A percentile compares a stretch with the other conserved stretches of the same genome.
Conservation (phyloP, 2,329 filamentous ascomycete genomes). For the Paraconiothyrium sp. region DNA sequence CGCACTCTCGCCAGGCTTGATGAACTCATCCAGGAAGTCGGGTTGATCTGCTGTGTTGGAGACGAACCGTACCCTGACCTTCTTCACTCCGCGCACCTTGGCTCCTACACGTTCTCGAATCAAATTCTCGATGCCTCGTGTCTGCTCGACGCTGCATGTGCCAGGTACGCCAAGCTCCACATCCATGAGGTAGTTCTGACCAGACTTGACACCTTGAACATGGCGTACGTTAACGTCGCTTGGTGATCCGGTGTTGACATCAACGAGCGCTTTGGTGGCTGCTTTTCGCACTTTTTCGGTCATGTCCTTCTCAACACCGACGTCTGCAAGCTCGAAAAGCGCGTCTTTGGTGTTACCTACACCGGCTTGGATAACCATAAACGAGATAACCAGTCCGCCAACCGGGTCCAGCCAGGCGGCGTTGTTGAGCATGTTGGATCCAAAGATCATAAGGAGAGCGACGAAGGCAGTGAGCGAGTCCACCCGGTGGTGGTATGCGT, state of each 20-base stretch:
- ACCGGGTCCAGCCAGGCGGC: conserved; percentile 95
- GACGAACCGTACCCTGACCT: conserved; percentile 85
- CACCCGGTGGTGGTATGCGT: conserved; percentile 94
- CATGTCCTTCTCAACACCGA: conserved; percentile 85
- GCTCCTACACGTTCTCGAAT: conserved; percentile 77
- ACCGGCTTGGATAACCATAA: conserved; percentile 92
- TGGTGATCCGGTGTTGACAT: conserved; percentile 54
- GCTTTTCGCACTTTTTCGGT: conserved; percentile 75
- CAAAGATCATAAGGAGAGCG: conserved; percentile 86
- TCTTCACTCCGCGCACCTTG: conserved; percentile 83
- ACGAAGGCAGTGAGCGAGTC: conserved; percentile 96
- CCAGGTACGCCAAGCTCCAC: conserved; percentile 83
- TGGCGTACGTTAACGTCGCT: conserved; percentile 76
- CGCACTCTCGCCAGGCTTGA: conserved; percentile 43
- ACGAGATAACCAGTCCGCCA: conserved; percentile 88
- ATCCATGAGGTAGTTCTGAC: conserved; percentile 95
- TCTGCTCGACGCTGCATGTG: conserved; percentile 77
- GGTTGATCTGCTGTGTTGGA: conserved; percentile 67
- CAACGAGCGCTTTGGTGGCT: conserved; percentile 50
- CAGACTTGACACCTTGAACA: conserved; percentile 90
- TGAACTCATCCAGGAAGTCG: conserved; percentile 76
- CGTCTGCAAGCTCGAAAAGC: conserved; percentile 89
- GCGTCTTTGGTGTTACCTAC: conserved; percentile 84
- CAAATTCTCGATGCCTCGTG: conserved; percentile 74
- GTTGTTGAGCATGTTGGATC: conserved; percentile 84